Base-by-base conservation (phyloP, 176 grass and related monocot genomes). In the Musa troglodytarum region DNA sequence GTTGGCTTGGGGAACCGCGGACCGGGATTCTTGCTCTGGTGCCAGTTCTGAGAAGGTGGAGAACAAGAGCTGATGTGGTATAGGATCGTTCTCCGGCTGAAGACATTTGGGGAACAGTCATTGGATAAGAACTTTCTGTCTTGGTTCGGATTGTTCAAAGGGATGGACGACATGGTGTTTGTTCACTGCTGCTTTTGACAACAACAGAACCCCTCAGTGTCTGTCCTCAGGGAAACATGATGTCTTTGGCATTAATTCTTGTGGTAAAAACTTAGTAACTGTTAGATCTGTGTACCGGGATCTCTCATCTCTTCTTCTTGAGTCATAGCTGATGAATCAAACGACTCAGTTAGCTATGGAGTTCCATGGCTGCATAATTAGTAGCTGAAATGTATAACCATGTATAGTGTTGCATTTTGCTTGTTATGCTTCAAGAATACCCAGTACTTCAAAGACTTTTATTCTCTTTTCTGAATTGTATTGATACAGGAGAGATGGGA, bases 401-500 rank as follows among this genome's bases (percentile, higher is more conserved):
- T 17, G 21, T 2, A 61, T 20, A 6, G 15, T 19, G 14, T 61
- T n/a, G n/a, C 34, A 43, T 43, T 43, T n/a, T 61, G 8, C 57
- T 61, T n/a, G 16, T 9, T 61, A 22, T 26, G 22, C 26, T 65
- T 10, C 10, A 6, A 43, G 34, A 43, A 43, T 6, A 6, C 34
- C 34, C 34, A 43, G 34, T 43, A 43, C 34, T 43, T 43, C 34
- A 43, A 43, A 5, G 34, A 43, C 29, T 43, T 43, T 5, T 43
- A 43, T 43, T 43, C 34, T 43, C 34, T 43, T 43, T 43, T 70
- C 72, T 74, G 22, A 57, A 53, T 74, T 9, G 2, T 74, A 10
- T 43, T 74, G 72, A 52, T 65, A 2, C 87, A 91, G 95, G 86
- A 61, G 88, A 89, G 68, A 80, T 91, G 78, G 74, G 87, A 59